Conservation (phyloP, 306 rosid species). For the Cicer bijugum region DNA sequence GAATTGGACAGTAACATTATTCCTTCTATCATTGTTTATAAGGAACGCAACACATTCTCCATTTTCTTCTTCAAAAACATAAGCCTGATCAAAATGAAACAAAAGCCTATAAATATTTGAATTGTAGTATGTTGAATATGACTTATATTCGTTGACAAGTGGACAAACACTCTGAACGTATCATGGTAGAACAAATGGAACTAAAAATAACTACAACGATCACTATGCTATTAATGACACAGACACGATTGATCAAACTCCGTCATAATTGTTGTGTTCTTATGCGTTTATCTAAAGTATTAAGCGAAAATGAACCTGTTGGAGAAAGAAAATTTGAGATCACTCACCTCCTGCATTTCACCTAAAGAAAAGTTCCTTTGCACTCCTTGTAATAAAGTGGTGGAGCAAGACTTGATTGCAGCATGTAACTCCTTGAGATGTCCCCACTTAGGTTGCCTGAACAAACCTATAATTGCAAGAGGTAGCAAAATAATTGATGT, state of each 20-base stretch:
- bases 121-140: background rate
- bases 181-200: no score
- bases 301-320: constrained; percentile 9
- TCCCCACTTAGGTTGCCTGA: constrained; percentile 77
- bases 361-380: constrained; percentile 64
- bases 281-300: no score
- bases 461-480: constrained; percentile 53
- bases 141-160: no score
- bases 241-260: no score
- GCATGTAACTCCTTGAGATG: constrained; percentile 71
- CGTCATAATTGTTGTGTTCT: no score
- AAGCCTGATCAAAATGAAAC: constrained; percentile 50
- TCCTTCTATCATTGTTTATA: constrained; percentile 51
- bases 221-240: no score
- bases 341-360: constrained; percentile 53
- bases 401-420: constrained; percentile 61
- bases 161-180: no score
- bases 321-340: constrained; percentile 23
- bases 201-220: no score
- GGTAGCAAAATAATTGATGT: background rate
- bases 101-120: background rate
- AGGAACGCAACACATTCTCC: constrained; percentile 72
- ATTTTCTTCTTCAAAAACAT: constrained; percentile 57
- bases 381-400: constrained; percentile 60
- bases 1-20: constrained; percentile 53